phyloP scores from a whole-genome alignment of 805 yeast genomes.

The Pichia scutulata region DNA sequence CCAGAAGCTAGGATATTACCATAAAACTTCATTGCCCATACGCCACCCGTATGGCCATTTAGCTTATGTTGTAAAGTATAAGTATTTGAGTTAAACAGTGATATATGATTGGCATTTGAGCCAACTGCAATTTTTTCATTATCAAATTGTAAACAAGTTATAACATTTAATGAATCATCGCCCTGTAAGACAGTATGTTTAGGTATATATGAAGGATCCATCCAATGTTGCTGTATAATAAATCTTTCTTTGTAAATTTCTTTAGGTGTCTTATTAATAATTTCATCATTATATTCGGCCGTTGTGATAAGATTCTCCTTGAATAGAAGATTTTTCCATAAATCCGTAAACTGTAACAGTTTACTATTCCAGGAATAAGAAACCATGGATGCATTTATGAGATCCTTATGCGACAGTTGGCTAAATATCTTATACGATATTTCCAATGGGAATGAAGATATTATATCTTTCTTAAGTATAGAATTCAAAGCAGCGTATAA shows the following conservation, averaged over 20 bases:
- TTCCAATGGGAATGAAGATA: conserved; percentile 68
- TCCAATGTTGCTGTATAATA: conserved; percentile 68
- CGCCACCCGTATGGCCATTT: conserved; percentile 94
- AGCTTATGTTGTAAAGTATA: conserved; percentile 59
- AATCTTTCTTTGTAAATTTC: conserved; percentile 51
- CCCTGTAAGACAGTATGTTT: conserved; percentile 57
- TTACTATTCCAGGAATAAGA: conserved; percentile 62
- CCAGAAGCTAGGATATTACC: conserved; percentile 86
- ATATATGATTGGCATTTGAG: conserved; percentile 78
- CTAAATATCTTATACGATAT: conserved; percentile 56
- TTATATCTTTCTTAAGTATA: conserved; percentile 56
- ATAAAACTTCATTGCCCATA: conserved; percentile 91
- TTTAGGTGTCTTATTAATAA: conserved; percentile 15
- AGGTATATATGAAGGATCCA: conserved; percentile 63
- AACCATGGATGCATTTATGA: conserved; percentile 32
- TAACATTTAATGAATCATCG: conserved; percentile 64
- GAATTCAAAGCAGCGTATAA: neutral
- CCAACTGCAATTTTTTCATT: conserved; percentile 87
- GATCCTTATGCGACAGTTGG: conserved; percentile 54
- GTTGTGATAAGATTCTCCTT: conserved; percentile 52
- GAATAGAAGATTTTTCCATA: conserved; percentile 65
- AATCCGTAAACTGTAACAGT: conserved; percentile 48
- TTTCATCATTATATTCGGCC: conserved; percentile 35
- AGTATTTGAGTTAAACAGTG: conserved; percentile 68
- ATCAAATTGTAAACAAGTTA: conserved; percentile 91